Evolutionary conservation across 768 basidiomycete species (phyloP).

Genomic region (Gymnopilus dilepis): DNA sequence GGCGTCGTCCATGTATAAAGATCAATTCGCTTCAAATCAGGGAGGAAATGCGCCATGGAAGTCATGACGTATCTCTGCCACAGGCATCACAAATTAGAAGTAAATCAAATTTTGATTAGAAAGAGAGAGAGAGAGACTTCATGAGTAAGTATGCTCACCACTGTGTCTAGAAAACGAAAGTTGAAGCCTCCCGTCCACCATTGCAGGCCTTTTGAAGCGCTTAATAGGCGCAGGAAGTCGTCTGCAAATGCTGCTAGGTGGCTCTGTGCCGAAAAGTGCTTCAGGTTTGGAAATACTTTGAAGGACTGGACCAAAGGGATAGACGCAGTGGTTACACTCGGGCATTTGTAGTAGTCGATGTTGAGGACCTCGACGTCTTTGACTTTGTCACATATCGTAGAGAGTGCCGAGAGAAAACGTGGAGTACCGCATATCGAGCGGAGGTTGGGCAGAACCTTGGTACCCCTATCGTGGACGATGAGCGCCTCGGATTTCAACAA

Average conservation of each 20-base stretch:
- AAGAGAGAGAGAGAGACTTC: too few species aligned
- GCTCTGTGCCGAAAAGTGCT: constrained; percentile 3
- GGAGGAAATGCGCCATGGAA: not conserved
- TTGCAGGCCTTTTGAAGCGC: constrained; percentile 3
- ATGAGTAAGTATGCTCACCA: constrained; percentile 9
- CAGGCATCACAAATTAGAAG: too few species aligned
- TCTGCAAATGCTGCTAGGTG: not conserved
- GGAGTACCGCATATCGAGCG: constrained; percentile 6
- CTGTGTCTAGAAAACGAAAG: not conserved
- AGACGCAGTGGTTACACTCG: not conserved
- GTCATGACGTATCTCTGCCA: not conserved
- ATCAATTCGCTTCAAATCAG: constrained; percentile 7
- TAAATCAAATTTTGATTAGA: too few species aligned
- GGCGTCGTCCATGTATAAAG: constrained; percentile 12
- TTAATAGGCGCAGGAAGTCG: not conserved
- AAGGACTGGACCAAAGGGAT: not conserved
- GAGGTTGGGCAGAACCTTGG: constrained; percentile 8
- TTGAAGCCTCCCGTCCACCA: constrained; percentile 20
- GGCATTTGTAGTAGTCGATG: not conserved
- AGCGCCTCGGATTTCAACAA: not conserved
- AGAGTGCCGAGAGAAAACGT: not conserved
- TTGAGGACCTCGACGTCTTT: constrained; percentile 5
- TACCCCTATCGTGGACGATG: not conserved
- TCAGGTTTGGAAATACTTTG: constrained; percentile 10
- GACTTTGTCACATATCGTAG: constrained; percentile 10